These are phyloP conservation scores for Rhizopogon salebrosus DNA, from an alignment of 768 basidiomycete genomes.

Conservation along the genomic window DNA sequence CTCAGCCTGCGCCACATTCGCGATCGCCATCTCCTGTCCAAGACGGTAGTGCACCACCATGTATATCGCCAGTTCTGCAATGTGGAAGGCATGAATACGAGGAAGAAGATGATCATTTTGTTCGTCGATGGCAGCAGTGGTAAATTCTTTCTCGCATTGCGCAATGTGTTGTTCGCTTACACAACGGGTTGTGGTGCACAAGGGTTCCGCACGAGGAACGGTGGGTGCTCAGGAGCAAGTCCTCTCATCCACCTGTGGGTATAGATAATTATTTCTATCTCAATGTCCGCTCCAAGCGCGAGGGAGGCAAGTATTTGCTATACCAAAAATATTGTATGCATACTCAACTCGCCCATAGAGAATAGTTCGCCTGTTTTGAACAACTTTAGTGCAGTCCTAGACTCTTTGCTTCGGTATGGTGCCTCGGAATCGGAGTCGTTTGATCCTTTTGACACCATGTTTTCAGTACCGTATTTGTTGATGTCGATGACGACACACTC, in stretches of 20 bases:
- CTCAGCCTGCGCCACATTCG: too few relatives aligned
- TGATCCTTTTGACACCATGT: not conserved
- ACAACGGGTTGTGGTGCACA: not conserved
- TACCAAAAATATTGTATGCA: not conserved
- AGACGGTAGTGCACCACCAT: too few relatives aligned
- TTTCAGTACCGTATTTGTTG: not conserved
- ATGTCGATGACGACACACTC: not conserved
- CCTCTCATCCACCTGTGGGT: not conserved
- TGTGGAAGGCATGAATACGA: too few relatives aligned
- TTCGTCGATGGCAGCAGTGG: not conserved
- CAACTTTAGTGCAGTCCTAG: not conserved
- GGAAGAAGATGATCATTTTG: not conserved
- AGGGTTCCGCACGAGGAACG: not conserved
- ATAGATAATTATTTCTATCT: not conserved
- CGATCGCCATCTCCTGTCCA: too few relatives aligned
- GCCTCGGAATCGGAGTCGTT: not conserved
- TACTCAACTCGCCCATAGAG: not conserved
- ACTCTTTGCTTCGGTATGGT: not conserved
- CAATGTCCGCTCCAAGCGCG: not conserved
- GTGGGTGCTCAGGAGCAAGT: not conserved
- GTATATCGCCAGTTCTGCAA: too few relatives aligned
- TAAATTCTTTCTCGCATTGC: not conserved
- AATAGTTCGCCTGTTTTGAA: not conserved
- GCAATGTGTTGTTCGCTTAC: too few relatives aligned
- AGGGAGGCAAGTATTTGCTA: not conserved